Base-by-base conservation (phyloP, 352 stramenopile species). In the Globisporangium spiculum region DNA sequence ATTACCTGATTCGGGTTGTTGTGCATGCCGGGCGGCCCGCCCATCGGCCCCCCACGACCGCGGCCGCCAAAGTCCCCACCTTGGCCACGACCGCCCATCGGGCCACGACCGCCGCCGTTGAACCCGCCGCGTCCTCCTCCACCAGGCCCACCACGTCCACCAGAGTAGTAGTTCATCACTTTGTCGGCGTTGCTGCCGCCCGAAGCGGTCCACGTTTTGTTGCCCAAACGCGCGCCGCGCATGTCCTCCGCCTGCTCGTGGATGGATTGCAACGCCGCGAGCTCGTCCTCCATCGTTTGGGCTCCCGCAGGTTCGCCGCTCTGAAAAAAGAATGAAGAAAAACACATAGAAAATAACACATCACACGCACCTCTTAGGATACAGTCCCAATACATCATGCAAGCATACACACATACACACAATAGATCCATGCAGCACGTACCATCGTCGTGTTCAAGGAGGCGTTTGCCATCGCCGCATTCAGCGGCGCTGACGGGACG, bases 241-340 rank as follows among this genome's bases (percentile, higher is more conserved):
- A 93, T 79, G 57, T 95, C 88, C 65, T 94, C 88, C 1, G 88
- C 88, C 67, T 94, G 86, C 76, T 94, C 86, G 52, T 93, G 84
- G 70, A 95, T 95, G 18, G 84, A 92, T 56, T 94, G 74, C 57
- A 95, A 58, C n/a, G 86, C 88, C 24, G 87, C 85, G 50, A 95
- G 64, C 59, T 95, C 88, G 57, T 95, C 88, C 67, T 95, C 88
- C 80, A 94, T 86, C 1, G 88, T 95, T 68, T 95, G 81, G 4
- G 88, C 86, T 22, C 86, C 88, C 44, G 68, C 76, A 41, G 48
- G 24, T 16, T 38, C 60, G 18, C 53, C 50, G 32, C 53, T 60
- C 58, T 71, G 32, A 18, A 63, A 7, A 30, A 26, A 59, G 7
- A 26, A 60, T 53, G 6, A 53, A 60, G 5, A 64, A 24, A n/a